Evolutionary conservation across 768 basidiomycete genomes (phyloP).

Genomic region (Leccinum uliginosum): DNA sequence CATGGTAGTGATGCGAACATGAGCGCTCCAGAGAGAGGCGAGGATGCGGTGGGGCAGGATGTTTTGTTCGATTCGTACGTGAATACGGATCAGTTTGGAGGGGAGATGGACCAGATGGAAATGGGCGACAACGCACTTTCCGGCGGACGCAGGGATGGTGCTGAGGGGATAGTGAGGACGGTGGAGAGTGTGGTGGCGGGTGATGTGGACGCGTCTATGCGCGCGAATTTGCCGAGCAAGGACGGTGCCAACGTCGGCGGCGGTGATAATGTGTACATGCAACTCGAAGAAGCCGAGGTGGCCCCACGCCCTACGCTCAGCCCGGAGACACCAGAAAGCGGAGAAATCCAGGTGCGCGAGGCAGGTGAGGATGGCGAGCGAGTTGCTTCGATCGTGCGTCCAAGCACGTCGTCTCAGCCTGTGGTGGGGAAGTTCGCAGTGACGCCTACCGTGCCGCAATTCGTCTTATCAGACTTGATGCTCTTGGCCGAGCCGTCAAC

Average conservation of each 20-base stretch:
- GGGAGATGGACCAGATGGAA: not conserved
- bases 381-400: not conserved
- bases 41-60: constrained; percentile 6
- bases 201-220: not conserved
- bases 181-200: not conserved
- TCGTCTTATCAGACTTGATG: not conserved
- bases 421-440: not conserved
- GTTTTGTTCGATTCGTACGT: constrained; percentile 21
- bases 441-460: not conserved
- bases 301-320: not conserved
- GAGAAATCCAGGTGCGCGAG: constrained; percentile 10
- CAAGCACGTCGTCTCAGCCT: not conserved
- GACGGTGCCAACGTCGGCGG: not conserved
- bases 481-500: not conserved
- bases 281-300: constrained; percentile 16
- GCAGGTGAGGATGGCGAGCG: not conserved
- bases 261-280: not conserved
- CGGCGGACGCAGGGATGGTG: not conserved
- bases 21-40: not conserved
- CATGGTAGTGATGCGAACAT: not conserved
- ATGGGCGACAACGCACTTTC: not conserved
- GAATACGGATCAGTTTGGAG: constrained; percentile 18
- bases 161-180: not conserved
- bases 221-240: not conserved
- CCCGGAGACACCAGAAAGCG: constrained; percentile 9